Evolutionary conservation across 345 rosid species (phyloP), one percentile per base, ranked within the genome.

Genomic region (Citrus maxima): DNA sequence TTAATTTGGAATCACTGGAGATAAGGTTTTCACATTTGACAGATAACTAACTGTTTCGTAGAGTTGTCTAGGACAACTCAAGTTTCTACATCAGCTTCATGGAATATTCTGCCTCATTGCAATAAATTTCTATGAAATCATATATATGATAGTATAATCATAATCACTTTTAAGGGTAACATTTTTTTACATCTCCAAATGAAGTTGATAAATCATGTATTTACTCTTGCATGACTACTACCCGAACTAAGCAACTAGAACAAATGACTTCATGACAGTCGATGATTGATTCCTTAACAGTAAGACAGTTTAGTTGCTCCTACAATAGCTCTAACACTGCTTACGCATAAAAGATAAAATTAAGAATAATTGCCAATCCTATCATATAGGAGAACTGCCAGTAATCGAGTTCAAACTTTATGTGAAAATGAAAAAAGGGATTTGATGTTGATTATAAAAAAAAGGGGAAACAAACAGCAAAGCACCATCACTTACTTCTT

Each of bases 401-500:
- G 34, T 18, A 60, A 61, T 27, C 16, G 10, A 24, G 35, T 67
- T 61, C 56, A 24, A 8, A 67, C 7, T 67, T 56, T 54, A 25
- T 32, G 28, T 28, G 25, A 30, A 35, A 35, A 78, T 65, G 1
- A 4, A 69, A 67, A 75, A 77, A 32, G 42, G 54, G 67, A 37
- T 19, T 28, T 16, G 27, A 18, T 22, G 40, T 37, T 22, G 16
- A 34, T 54, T 35, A 18, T n/a, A 27, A 9, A 51, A 73, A 21
- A 21, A 65, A 6, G 4, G 8, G 10, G 38, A 10, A 55, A 32
- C 25, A 70, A 70, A 37, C n/a, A 9, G 37, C 34, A 32, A 37
- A 51, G 14, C 7, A 32, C 7, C 12, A 51, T 60, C 61, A 54
- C 87, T 84, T 83, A 91, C 98, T 88, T 93, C 90, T 59, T 78